Evolutionary conservation across 768 basidiomycete genomes (phyloP).

Genomic region (Naganishia vaughanmartiniae): DNA sequence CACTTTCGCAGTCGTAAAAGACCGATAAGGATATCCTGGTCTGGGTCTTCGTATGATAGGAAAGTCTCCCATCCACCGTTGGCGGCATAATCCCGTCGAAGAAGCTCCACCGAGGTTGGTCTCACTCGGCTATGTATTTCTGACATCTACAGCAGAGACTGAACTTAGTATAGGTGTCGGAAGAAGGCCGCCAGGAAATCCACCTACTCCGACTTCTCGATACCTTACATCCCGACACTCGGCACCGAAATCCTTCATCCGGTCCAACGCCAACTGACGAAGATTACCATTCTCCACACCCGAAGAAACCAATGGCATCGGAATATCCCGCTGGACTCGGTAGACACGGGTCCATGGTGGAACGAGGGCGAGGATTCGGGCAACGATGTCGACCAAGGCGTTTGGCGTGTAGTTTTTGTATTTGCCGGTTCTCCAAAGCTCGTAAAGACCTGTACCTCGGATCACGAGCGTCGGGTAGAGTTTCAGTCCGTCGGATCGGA

Average conservation of each 20-base stretch:
- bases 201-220: conserved; percentile 90
- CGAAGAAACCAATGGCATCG: conserved; percentile 89
- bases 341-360: conserved; percentile 99
- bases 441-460: conserved; percentile 79
- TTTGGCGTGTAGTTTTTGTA: conserved; percentile 99
- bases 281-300: conserved; percentile 98
- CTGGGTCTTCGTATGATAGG: conserved; percentile 96
- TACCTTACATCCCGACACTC: conserved; percentile 96
- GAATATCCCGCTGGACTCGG: conserved; percentile 98
- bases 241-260: conserved; percentile 98
- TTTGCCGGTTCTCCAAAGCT: conserved; percentile 91
- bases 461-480: conserved; percentile 98
- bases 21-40: conserved; percentile 91
- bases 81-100: conserved; percentile 90
- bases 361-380: conserved; percentile 88
- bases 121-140: conserved; percentile 98
- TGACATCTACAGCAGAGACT: conserved; percentile 66
- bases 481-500: conserved; percentile 94
- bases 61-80: conserved; percentile 99
- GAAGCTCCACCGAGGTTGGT: conserved; percentile 89
- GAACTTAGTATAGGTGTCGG: conserved; percentile 17
- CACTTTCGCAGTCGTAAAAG: conserved; percentile 88
- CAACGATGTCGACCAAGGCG: conserved; percentile 93
- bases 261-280: conserved; percentile 87
- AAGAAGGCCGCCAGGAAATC: conserved; percentile 13